Conservation (phyloP, 805 yeast species). For the Lipomyces lipofer region DNA sequence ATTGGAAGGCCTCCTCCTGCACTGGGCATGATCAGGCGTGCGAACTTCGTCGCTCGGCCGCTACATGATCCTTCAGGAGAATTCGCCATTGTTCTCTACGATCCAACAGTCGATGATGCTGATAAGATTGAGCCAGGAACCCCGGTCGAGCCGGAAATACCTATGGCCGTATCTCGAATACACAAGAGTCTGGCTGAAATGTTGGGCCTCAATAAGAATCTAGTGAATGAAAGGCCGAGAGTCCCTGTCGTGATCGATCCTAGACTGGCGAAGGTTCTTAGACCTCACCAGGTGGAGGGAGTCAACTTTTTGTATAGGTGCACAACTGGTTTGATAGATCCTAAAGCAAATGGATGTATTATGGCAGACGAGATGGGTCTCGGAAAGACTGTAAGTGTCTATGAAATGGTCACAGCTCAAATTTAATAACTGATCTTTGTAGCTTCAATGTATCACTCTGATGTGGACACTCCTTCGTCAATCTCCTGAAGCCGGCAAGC, state of each 20-base stretch:
- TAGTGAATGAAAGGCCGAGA: slow-evolving; percentile 61
- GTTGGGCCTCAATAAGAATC: slow-evolving; percentile 62
- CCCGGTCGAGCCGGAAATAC: slow-evolving; percentile 6
- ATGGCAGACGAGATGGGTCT: slow-evolving; percentile 99
- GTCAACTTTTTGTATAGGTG: slow-evolving; percentile 88
- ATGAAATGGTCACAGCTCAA: not conserved
- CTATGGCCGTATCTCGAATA: slow-evolving; percentile 4
- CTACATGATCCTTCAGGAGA: slow-evolving; percentile 94
- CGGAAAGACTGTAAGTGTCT: slow-evolving; percentile 63
- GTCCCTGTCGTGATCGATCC: slow-evolving; percentile 98
- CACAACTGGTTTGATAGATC: slow-evolving; percentile 70
- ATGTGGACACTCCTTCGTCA: slow-evolving; percentile 92
- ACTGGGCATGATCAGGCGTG: slow-evolving; percentile 73
- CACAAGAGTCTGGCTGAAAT: slow-evolving; percentile 77
- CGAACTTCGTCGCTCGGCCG: slow-evolving; percentile 76
- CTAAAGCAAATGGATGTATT: slow-evolving; percentile 86
- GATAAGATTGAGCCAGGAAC: slow-evolving; percentile 22
- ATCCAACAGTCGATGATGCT: slow-evolving; percentile 80
- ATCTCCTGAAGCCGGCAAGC: slow-evolving; percentile 77
- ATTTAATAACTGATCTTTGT: not conserved
- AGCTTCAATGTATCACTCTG: slow-evolving; percentile 77
- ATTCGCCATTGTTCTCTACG: slow-evolving; percentile 90
- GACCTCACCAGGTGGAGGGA: slow-evolving; percentile 98
- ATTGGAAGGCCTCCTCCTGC: slow-evolving; percentile 62
- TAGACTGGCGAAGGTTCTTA: slow-evolving; percentile 69